Evolutionary conservation across 2,329 filamentous ascomycete genomes (phyloP).

Genomic region (Aspergillus sp.): DNA sequence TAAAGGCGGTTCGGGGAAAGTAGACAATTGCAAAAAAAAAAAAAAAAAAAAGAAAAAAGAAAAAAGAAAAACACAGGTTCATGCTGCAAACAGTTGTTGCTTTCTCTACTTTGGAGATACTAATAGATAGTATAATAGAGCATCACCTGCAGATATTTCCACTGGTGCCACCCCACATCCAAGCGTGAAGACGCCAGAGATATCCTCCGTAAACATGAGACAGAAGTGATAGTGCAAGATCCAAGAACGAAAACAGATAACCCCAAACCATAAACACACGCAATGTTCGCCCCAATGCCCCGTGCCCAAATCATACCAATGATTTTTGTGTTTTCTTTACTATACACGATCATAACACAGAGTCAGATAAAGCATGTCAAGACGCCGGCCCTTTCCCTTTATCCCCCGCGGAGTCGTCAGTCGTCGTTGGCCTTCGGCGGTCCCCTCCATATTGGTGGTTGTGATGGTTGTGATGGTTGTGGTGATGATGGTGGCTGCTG

Average conservation of each 20-base stretch:
- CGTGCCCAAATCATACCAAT: slow-evolving; percentile 42
- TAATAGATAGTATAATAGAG: neutral
- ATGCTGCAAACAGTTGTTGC: neutral
- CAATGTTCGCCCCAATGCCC: slow-evolving; percentile 42
- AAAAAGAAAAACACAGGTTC: neutral
- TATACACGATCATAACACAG: slow-evolving; percentile 39
- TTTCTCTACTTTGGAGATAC: neutral
- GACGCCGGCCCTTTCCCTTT: slow-evolving; percentile 41
- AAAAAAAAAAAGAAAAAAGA: neutral
- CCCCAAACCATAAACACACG: slow-evolving; percentile 34
- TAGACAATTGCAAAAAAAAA: neutral
- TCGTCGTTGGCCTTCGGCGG: slow-evolving; percentile 42
- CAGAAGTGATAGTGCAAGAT: slow-evolving; percentile 16
- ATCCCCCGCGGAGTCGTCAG: slow-evolving; percentile 45
- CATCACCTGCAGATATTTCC: neutral
- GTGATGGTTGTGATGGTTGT: slow-evolving; percentile 35
- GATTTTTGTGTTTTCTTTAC: slow-evolving; percentile 34
- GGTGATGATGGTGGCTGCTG: slow-evolving; percentile 33
- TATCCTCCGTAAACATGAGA: neutral
- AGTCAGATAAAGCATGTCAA: slow-evolving; percentile 27
- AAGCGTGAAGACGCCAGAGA: neutral
- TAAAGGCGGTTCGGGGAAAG: neutral
- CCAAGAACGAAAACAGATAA: slow-evolving; percentile 20
- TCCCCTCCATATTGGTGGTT: slow-evolving; percentile 35
- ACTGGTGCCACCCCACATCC: neutral